These are phyloP conservation scores for Fraxinus ornus DNA, from an alignment of 305 asterid species.

Conservation along the genomic window DNA sequence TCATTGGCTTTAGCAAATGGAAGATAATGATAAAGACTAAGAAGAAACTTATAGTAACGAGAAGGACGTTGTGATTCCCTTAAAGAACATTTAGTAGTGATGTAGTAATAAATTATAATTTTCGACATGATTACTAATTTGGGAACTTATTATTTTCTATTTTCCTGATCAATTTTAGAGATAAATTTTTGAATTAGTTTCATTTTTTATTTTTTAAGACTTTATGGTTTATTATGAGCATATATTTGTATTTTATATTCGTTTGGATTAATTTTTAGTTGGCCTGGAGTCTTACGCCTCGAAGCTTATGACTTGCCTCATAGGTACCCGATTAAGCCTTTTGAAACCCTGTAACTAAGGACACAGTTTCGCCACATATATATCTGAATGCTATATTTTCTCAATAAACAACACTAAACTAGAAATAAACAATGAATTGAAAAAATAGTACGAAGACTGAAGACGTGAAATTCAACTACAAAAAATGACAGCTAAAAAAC, in stretches of 20 bases:
- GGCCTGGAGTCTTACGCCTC: not conserved
- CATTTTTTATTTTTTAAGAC: not conserved
- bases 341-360: not conserved
- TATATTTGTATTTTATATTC: not conserved
- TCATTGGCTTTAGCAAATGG: not conserved
- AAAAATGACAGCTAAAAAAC: not conserved
- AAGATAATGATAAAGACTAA: not conserved
- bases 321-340: not conserved
- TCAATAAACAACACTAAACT: not conserved
- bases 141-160: not conserved
- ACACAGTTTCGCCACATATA: not conserved
- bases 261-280: not conserved
- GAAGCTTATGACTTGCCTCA: not conserved
- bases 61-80: not conserved
- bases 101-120: not conserved
- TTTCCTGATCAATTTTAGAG: not conserved
- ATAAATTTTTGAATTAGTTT: not conserved
- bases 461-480: slow-evolving; percentile 4
- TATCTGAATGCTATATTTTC: not conserved
- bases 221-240: not conserved
- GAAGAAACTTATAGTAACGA: not conserved
- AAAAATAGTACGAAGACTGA: not conserved
- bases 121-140: not conserved
- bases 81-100: not conserved
- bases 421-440: not conserved